Base-by-base conservation (phyloP, 306 rosid species). In the Hippophae gyantsensis region DNA sequence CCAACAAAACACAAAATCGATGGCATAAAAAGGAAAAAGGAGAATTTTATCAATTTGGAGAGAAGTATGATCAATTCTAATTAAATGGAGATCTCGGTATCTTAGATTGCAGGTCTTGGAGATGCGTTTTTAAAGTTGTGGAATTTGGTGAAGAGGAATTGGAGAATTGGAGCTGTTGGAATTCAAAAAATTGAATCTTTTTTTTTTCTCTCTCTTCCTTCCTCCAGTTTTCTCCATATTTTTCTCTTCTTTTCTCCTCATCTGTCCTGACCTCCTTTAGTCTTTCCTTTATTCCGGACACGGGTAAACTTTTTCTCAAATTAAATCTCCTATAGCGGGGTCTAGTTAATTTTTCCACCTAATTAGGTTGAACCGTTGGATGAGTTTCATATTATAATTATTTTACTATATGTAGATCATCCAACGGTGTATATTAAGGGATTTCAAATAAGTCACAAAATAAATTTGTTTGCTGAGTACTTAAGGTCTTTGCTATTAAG, bases 101-200 rank as follows among this genome's bases (percentile, higher is more conserved):
- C 70, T 66, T 64, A 61, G 58, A 60, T 56, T 32, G 59, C 52
- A 18, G 73, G 70, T 54, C 64, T n/a, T 32, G 42, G 40, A 25
- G 64, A 54, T 60, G 75, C 78, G 67, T n/a, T 78, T 80, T 71
- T 67, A 50, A 84, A 73, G 43, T 69, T 13, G 68, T 64, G 68
- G 78, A 62, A 78, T 80, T 84, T 76, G 87, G 87, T 69, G 84
- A 55, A 67, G 74, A 57, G 42, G 56, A 66, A 55, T 70, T 66
- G 80, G 50, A 62, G 54, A 61, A 69, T 51, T 70, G 84, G 84
- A 80, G 97, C 80, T 77, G 75, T 78, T 79, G 80, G 76, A 64
- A 52, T 79, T 79, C 59, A 64, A 79, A 78, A 69, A 50, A 57
- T 69, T 58, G 40, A 32, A 8, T 23, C 13, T 23, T 3, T 10